A percentile compares a stretch with the other conserved stretches of the same genome.
These are phyloP conservation scores for Biancaea sappan DNA, from an alignment of 306 rosid species.

Conservation along the genomic window DNA sequence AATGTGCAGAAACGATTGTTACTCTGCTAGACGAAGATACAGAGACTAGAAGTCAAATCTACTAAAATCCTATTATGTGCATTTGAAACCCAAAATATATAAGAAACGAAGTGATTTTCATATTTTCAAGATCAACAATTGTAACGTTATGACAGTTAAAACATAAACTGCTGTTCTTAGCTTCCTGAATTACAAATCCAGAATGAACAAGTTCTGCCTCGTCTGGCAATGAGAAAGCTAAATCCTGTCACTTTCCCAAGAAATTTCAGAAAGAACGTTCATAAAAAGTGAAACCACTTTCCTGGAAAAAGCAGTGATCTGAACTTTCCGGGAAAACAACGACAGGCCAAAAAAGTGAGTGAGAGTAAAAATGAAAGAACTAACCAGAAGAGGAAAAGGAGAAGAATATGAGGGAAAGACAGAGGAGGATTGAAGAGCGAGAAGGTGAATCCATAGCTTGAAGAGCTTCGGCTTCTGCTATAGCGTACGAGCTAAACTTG, in stretches of 20 bases:
- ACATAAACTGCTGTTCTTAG: neutral
- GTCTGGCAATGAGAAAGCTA: neutral
- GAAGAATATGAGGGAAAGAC: slow-evolving; percentile 36
- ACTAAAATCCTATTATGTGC: neutral
- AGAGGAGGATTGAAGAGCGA: slow-evolving; percentile 24
- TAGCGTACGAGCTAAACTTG: neutral
- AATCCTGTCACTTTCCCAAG: neutral
- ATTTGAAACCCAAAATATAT: slow-evolving; percentile 16
- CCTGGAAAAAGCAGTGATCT: neutral
- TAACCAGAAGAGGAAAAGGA: slow-evolving; percentile 45
- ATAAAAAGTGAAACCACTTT: slow-evolving; percentile 21
- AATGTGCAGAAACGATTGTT: neutral
- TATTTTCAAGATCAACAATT: no score
- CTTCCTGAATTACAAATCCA: neutral
- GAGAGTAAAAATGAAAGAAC: slow-evolving; percentile 3
- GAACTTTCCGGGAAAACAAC: neutral
- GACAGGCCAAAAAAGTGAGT: neutral
- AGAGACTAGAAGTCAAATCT: neutral
- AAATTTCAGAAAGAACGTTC: neutral
- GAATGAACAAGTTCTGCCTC: neutral
- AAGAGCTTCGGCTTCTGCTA: neutral
- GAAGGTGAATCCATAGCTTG: slow-evolving; percentile 41
- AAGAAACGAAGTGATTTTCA: neutral
- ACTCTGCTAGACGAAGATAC: slow-evolving; percentile 27
- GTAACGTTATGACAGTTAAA: neutral